These are phyloP conservation scores for Austroboletus olivaceoglutinosus DNA, from an alignment of 1,284 basidiomycete species.

Conservation along the genomic window DNA sequence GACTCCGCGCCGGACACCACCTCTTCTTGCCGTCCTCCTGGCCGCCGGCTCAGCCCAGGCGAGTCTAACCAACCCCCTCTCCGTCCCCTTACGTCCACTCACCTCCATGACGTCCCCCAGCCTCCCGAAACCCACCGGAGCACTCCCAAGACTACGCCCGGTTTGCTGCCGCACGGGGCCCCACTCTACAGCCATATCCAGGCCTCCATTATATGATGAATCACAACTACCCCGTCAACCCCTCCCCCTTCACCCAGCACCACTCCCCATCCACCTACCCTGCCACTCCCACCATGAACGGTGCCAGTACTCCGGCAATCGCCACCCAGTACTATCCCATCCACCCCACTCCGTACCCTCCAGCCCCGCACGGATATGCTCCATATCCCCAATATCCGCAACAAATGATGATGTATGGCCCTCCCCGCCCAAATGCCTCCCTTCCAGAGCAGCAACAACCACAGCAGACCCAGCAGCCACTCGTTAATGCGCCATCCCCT, in stretches of 20 bases:
- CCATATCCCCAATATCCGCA: slow-evolving; percentile 61
- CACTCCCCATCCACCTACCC: slow-evolving; percentile 37
- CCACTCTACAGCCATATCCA: slow-evolving; percentile 53
- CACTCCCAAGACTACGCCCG: slow-evolving; percentile 34
- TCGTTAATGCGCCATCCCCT: slow-evolving; percentile 35
- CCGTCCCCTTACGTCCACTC: not conserved
- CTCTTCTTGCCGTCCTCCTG: slow-evolving; percentile 24
- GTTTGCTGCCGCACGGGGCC: slow-evolving; percentile 39
- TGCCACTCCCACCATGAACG: slow-evolving; percentile 43
- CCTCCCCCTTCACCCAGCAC: slow-evolving; percentile 56
- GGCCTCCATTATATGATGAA: slow-evolving; percentile 58
- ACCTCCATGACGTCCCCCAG: slow-evolving; percentile 24
- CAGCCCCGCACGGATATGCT: slow-evolving; percentile 47
- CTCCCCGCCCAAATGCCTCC: slow-evolving; percentile 36
- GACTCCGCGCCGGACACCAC: slow-evolving; percentile 19
- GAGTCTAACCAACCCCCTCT: slow-evolving; percentile 9
- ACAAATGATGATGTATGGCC: slow-evolving; percentile 66
- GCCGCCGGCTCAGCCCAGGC: slow-evolving; percentile 29
- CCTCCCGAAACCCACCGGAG: slow-evolving; percentile 40
- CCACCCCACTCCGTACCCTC: slow-evolving; percentile 50
- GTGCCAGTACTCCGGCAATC: slow-evolving; percentile 42
- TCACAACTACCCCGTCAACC: slow-evolving; percentile 54
- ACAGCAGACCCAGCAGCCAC: slow-evolving; percentile 24
- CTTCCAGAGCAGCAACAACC: slow-evolving; percentile 33
- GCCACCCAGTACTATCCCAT: slow-evolving; percentile 59